These are phyloP conservation scores for Leishmania major DNA, from an alignment of 208 protist genomes.

Conservation along the genomic window DNA sequence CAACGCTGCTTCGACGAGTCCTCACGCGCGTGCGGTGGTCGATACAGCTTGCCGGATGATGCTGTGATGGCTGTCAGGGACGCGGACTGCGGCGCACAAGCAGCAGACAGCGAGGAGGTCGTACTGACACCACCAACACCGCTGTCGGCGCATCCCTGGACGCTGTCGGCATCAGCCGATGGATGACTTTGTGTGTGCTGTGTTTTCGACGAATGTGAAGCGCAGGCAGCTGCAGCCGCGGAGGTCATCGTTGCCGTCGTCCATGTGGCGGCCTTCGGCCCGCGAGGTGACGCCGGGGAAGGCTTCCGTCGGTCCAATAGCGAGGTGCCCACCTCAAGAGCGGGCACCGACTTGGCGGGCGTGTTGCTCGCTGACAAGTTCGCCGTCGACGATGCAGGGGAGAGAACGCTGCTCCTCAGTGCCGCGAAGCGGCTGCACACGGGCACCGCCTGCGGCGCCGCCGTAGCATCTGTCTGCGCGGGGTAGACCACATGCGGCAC, in stretches of 20 bases:
- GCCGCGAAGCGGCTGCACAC: constrained; percentile 21
- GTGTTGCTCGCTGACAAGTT: not conserved
- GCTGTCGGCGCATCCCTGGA: not conserved
- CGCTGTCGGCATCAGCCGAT: not conserved
- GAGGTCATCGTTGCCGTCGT: not conserved
- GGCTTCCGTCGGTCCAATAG: constrained; percentile 18
- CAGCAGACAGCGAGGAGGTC: not conserved
- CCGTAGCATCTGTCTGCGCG: not conserved
- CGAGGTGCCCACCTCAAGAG: constrained; percentile 15
- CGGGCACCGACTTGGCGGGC: not conserved
- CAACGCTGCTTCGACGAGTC: not conserved
- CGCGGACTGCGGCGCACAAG: not conserved
- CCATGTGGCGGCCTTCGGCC: not conserved
- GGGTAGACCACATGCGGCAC: not conserved
- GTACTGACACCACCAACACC: no score
- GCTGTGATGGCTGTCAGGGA: not conserved
- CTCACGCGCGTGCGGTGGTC: constrained; percentile 28
- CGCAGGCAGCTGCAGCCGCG: not conserved
- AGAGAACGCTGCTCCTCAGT: not conserved
- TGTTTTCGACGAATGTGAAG: not conserved
- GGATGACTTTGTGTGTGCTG: not conserved
- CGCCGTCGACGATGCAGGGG: not conserved
- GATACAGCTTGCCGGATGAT: constrained; percentile 19
- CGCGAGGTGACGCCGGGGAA: not conserved
- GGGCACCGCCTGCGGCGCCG: not conserved